A percentile compares a stretch with the other conserved stretches of the same genome.
phyloP scores from a whole-genome alignment of 441 rosid species.

The Hura crepitans region DNA sequence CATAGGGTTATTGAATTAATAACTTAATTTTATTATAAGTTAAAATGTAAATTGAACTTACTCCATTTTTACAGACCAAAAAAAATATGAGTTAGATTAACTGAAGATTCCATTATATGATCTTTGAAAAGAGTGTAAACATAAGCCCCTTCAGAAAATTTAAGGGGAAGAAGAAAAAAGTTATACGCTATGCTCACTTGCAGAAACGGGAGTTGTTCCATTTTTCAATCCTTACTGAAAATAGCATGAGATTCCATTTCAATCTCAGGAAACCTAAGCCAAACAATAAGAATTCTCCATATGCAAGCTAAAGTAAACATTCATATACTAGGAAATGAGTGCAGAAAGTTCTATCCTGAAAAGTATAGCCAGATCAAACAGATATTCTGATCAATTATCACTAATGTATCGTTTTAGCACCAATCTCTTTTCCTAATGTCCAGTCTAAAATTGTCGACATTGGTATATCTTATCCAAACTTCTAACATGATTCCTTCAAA shows the following conservation, averaged over 20 bases:
- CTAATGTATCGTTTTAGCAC: too few relatives aligned
- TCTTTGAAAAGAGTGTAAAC: not conserved
- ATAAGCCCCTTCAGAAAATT: too few relatives aligned
- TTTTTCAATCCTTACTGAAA: not conserved
- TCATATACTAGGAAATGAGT: not conserved
- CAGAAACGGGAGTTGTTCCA: not conserved
- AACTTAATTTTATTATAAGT: too few relatives aligned
- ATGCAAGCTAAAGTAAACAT: not conserved
- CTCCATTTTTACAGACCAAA: not conserved
- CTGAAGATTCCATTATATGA: not conserved
- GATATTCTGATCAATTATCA: too few relatives aligned
- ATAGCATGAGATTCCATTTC: not conserved
- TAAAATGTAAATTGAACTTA: too few relatives aligned
- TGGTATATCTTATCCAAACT: not conserved
- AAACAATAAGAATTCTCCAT: not conserved
- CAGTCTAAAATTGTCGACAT: not conserved
- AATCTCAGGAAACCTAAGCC: not conserved
- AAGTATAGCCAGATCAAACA: not conserved
- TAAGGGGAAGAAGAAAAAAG: too few relatives aligned
- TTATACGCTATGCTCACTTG: not conserved
- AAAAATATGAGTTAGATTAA: not conserved
- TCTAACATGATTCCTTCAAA: not conserved
- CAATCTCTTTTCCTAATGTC: not conserved
- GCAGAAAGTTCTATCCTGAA: not conserved
- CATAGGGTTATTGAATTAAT: not conserved